A percentile compares a stretch with the other conserved stretches of the same genome.
Evolutionary conservation across 139 green algal genomes (phyloP).

Genomic region (Picochlorum sp.): DNA sequence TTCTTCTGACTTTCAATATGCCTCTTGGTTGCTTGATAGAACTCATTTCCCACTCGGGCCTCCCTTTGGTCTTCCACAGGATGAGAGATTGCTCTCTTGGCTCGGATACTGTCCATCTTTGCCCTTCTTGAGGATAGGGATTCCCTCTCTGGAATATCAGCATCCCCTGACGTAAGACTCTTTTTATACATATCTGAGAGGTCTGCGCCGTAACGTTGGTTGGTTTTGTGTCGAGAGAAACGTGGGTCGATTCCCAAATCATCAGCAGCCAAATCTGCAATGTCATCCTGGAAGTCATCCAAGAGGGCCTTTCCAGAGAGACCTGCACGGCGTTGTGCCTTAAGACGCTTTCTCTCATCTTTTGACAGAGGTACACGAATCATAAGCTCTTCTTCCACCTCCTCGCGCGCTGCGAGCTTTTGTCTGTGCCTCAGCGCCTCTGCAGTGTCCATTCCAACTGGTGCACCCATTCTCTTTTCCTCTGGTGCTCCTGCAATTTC

Average conservation of each 20-base stretch:
- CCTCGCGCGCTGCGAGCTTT: slow-evolving; percentile 60
- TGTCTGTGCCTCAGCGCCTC: slow-evolving; percentile 45
- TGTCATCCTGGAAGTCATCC: slow-evolving; percentile 91
- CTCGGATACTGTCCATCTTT: slow-evolving; percentile 52
- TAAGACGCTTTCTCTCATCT: slow-evolving; percentile 71
- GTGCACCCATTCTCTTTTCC: slow-evolving; percentile 46
- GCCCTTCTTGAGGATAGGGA: slow-evolving; percentile 65
- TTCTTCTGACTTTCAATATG: slow-evolving; percentile 47
- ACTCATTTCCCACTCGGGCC: slow-evolving; percentile 58
- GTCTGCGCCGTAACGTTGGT: slow-evolving; percentile 62
- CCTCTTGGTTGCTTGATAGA: slow-evolving; percentile 45
- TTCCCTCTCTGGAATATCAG: slow-evolving; percentile 47
- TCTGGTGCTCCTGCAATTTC: slow-evolving; percentile 71
- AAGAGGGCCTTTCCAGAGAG: slow-evolving; percentile 48
- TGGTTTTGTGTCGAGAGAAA: slow-evolving; percentile 43
- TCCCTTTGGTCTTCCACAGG: slow-evolving; percentile 14
- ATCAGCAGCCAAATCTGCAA: slow-evolving; percentile 65
- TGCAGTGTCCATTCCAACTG: slow-evolving; percentile 29
- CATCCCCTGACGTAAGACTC: slow-evolving; percentile 47
- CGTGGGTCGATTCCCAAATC: slow-evolving; percentile 30
- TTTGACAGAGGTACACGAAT: slow-evolving; percentile 69
- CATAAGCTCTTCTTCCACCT: slow-evolving; percentile 87
- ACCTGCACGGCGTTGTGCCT: slow-evolving; percentile 35
- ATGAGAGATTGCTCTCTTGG: slow-evolving; percentile 24
- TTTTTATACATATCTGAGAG: slow-evolving; percentile 23